These are phyloP conservation scores for Gentiana dahurica DNA, from an alignment of 257 asterid genomes.

Conservation along the genomic window DNA sequence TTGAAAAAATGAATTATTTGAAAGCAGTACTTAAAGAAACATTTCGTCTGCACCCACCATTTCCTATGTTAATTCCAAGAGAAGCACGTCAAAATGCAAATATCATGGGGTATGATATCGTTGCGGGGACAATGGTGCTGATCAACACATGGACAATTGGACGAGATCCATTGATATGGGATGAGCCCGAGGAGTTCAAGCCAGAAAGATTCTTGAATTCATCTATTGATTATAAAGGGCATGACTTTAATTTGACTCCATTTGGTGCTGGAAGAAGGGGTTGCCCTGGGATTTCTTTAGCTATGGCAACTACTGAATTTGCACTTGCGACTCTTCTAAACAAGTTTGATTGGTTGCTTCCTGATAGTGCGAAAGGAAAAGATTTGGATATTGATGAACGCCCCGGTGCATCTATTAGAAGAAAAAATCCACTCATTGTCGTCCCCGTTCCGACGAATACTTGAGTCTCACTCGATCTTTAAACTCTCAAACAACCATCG, in stretches of 20 bases:
- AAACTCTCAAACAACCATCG: too few relatives aligned
- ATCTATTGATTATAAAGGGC: constrained; percentile 18
- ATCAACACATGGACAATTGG: constrained; percentile 17
- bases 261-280: constrained; percentile 44
- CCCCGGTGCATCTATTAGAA: too few relatives aligned
- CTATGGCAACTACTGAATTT: constrained; percentile 19
- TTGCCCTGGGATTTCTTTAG: constrained; percentile 27
- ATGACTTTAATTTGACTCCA: constrained; percentile 28
- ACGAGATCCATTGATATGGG: constrained; percentile 17
- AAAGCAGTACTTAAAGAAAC: constrained; percentile 16
- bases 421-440: too few relatives aligned
- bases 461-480: too few relatives aligned
- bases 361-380: constrained; percentile 4
- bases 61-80: constrained; percentile 16
- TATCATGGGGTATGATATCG: constrained; percentile 14
- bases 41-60: constrained; percentile 18
- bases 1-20: constrained; percentile 15
- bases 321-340: constrained; percentile 28
- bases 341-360: constrained; percentile 22
- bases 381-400: constrained; percentile 22
- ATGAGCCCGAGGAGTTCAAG: constrained; percentile 11
- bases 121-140: constrained; percentile 11
- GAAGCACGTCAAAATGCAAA: constrained; percentile 6
- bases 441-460: too few relatives aligned
- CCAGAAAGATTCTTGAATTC: constrained; percentile 19